These are phyloP conservation scores for Delonix regia DNA, from an alignment of 306 rosid genomes.

Conservation along the genomic window DNA sequence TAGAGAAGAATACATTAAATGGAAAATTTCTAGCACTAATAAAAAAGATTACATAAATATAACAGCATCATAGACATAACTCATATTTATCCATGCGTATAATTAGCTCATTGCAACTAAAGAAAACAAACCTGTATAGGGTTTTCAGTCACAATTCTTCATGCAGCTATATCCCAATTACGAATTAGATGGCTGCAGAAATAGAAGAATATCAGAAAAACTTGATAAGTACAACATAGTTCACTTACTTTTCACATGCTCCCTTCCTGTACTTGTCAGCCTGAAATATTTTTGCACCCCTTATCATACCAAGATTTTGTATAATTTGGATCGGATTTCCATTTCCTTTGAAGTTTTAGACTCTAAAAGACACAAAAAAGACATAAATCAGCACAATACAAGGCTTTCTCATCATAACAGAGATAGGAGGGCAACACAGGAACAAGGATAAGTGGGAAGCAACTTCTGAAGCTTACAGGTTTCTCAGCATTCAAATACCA, in stretches of 20 bases:
- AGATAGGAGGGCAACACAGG: background rate
- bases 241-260: slow-evolving; percentile 65
- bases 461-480: slow-evolving; percentile 44
- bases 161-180: slow-evolving; percentile 26
- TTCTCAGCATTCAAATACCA: slow-evolving; percentile 67
- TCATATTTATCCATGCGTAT: background rate
- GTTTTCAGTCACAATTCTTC: slow-evolving; percentile 26
- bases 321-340: slow-evolving; percentile 64
- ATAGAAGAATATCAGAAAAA: slow-evolving; percentile 20
- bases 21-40: background rate
- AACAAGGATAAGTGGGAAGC: background rate
- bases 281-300: slow-evolving; percentile 60
- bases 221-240: background rate
- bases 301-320: slow-evolving; percentile 64
- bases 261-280: slow-evolving; percentile 60
- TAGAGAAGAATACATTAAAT: background rate
- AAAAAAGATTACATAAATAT: slow-evolving; percentile 19
- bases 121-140: slow-evolving; percentile 22
- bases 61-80: background rate
- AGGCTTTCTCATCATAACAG: background rate
- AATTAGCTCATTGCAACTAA: slow-evolving; percentile 27
- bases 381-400: background rate
- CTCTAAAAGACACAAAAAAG: slow-evolving; percentile 37
- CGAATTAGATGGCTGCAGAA: background rate
- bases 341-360: slow-evolving; percentile 65